Percentiles rank a stretch among this genome's conserved stretches.
phyloP scores from a whole-genome alignment of 192 early-diverging fungal genomes.

The Cladochytrium replicatum region DNA sequence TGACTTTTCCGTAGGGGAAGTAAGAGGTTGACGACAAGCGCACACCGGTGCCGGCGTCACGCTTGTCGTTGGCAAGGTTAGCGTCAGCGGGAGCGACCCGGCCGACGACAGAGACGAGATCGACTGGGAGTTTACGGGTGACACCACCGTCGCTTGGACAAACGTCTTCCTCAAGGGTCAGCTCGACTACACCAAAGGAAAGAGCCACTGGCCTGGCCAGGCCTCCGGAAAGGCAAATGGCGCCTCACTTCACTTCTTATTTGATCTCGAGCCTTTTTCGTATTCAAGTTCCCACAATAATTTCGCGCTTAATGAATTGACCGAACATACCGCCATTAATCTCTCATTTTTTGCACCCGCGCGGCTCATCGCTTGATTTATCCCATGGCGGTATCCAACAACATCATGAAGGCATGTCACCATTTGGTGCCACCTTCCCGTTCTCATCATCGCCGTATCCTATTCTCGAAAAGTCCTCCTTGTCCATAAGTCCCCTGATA shows the following conservation, averaged over 20 bases:
- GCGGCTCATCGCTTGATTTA: too few species aligned
- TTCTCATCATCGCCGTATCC: slow-evolving; percentile 49
- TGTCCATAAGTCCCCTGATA: slow-evolving; percentile 56
- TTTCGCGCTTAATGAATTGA: too few species aligned
- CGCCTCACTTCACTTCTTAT: too few species aligned
- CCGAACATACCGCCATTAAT: too few species aligned
- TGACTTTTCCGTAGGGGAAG: slow-evolving; percentile 20
- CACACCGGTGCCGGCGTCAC: slow-evolving; percentile 15
- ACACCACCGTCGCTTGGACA: slow-evolving; percentile 6
- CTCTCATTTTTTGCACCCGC: too few species aligned
- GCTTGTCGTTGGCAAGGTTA: slow-evolving; percentile 19
- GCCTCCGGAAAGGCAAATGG: not conserved
- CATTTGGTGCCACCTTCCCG: slow-evolving; percentile 1
- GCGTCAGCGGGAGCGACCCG: slow-evolving; percentile 4
- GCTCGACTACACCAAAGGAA: slow-evolving; percentile 2
- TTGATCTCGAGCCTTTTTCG: too few species aligned
- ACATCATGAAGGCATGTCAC: slow-evolving; percentile 2
- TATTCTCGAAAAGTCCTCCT: slow-evolving; percentile 55
- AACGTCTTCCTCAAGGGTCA: slow-evolving; percentile 32
- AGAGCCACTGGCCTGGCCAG: not conserved
- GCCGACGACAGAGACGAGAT: slow-evolving; percentile 32
- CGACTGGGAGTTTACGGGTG: slow-evolving; percentile 33
- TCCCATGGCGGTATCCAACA: too few species aligned
- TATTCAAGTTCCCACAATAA: too few species aligned
- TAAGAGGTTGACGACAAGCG: slow-evolving; percentile 9